These are phyloP conservation scores for Noccaea caerulescens DNA, from an alignment of 345 rosid genomes.

Conservation along the genomic window DNA sequence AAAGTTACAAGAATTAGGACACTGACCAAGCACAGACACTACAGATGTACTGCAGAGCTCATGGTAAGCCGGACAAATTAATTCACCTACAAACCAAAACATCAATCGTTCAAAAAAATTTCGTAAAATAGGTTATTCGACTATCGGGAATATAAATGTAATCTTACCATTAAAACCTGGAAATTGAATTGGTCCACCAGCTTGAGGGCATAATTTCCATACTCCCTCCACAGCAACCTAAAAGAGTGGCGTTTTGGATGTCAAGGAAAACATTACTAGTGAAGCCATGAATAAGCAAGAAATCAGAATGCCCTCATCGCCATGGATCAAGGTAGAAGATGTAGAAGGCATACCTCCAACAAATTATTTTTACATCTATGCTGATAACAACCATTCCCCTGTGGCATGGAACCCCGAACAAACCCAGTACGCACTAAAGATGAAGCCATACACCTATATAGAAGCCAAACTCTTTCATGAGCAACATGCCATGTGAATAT, in stretches of 20 bases:
- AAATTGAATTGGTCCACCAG: constrained; percentile 89
- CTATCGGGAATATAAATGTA: constrained; percentile 15
- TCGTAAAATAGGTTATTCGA: background rate
- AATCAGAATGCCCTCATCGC: background rate
- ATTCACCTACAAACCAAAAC: constrained; percentile 68
- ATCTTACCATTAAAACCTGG: constrained; percentile 83
- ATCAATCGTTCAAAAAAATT: constrained; percentile 22
- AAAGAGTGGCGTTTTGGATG: constrained; percentile 17
- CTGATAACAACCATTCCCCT: constrained; percentile 98
- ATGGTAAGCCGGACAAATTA: constrained; percentile 85
- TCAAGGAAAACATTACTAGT: constrained; percentile 19
- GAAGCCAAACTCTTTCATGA: constrained; percentile 36
- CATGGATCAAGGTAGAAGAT: background rate
- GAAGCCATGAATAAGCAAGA: constrained; percentile 20
- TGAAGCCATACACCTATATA: constrained; percentile 94
- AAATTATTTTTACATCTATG: constrained; percentile 82
- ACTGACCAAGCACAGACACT: constrained; percentile 69
- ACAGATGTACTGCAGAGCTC: constrained; percentile 74
- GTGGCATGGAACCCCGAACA: constrained; percentile 89
- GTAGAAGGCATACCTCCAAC: constrained; percentile 66
- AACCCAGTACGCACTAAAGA: constrained; percentile 94
- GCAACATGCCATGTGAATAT: constrained; percentile 9
- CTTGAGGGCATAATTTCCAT: constrained; percentile 88
- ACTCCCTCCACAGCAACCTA: constrained; percentile 98
- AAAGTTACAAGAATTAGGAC: constrained; percentile 77